Conservation (phyloP, 768 basidiomycete genomes). For the Boletus rex-veris region DNA sequence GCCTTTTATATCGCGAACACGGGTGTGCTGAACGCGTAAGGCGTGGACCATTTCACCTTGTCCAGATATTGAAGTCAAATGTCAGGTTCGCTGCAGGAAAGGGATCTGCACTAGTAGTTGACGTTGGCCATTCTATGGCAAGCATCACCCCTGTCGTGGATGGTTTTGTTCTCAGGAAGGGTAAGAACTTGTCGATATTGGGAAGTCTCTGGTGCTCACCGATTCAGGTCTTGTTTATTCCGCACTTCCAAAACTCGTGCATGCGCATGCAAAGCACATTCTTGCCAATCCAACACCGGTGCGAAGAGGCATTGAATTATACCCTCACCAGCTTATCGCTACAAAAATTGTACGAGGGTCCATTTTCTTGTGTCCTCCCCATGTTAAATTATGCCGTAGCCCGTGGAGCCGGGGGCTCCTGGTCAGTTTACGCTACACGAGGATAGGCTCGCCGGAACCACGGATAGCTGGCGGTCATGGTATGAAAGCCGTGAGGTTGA, state of each 20-base stretch:
- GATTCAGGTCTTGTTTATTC: slow-evolving; percentile 72
- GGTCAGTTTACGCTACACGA: slow-evolving; percentile 71
- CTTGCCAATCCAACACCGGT: slow-evolving; percentile 47
- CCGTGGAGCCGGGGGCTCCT: slow-evolving; percentile 65
- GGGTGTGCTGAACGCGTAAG: slow-evolving; percentile 87
- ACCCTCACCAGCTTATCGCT: slow-evolving; percentile 87
- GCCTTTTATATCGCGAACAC: slow-evolving; percentile 97
- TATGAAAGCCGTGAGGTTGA: slow-evolving; percentile 82
- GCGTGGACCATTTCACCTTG: slow-evolving; percentile 21
- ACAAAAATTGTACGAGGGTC: slow-evolving; percentile 57
- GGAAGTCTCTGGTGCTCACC: neutral
- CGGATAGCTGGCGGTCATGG: slow-evolving; percentile 79
- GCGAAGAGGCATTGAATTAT: slow-evolving; percentile 62
- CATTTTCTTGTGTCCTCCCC: neutral
- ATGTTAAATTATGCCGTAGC: slow-evolving; percentile 38
- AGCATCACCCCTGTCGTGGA: slow-evolving; percentile 96
- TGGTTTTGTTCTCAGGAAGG: slow-evolving; percentile 96
- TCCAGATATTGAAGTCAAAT: slow-evolving; percentile 10
- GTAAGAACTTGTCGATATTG: slow-evolving; percentile 34
- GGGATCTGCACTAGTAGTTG: slow-evolving; percentile 94
- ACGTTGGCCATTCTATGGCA: slow-evolving; percentile 84
- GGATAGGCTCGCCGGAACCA: slow-evolving; percentile 69
- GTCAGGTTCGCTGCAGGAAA: slow-evolving; percentile 92
- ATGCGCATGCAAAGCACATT: slow-evolving; percentile 70
- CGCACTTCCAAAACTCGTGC: slow-evolving; percentile 73